Evolutionary conservation across 2,329 filamentous ascomycete species (phyloP), one percentile per base, ranked within the genome.

Genomic region (Immersiporthe knoxdaviesiana): DNA sequence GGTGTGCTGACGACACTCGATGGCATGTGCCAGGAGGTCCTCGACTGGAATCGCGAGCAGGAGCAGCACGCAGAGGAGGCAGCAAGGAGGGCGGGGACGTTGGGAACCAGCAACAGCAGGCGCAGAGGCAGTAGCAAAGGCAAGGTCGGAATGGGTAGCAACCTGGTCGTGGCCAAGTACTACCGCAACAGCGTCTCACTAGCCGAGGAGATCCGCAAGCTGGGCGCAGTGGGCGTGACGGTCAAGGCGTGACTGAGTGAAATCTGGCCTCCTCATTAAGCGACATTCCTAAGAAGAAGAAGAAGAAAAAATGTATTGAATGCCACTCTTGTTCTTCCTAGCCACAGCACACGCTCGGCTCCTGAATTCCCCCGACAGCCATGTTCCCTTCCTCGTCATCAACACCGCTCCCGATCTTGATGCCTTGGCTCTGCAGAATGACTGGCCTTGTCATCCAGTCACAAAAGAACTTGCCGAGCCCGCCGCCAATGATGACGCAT

Each of bases 401-500:
- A 1, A 72, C 73, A 5, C 73, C 73, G 5, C 72, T 72, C 1
- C 70, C 72, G 5, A 71, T 18, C 2, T 14, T 74, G 0, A 78
- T 70, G 2, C 68, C 72, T 1, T 65, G 67, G 7, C 75, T 76
- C 39, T 59, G 52, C 18, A 80, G 67, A 0, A 81, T 77, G n/a
- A 85, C 77, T 67, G 78, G 81, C 62, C 79, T 77, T 32, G 81
- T 81, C 75, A 85, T 76, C 84, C 84, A 87, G 74, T 86, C 84
- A 73, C 82, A 85, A n/a, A 85, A 72, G 73, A 86, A 86, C 76
- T 86, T 86, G 69, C 84, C 84, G 59, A 86, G 72, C 10, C 82
- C 81, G 12, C 83, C 83, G 4, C 84, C 84, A 56, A 86, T 74
- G 37, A 83, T 75, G 63, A 83, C 82, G 64, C 77, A 79, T 67